Evolutionary conservation across 306 rosid genomes (phyloP).

Genomic region (Benincasa hispida): DNA sequence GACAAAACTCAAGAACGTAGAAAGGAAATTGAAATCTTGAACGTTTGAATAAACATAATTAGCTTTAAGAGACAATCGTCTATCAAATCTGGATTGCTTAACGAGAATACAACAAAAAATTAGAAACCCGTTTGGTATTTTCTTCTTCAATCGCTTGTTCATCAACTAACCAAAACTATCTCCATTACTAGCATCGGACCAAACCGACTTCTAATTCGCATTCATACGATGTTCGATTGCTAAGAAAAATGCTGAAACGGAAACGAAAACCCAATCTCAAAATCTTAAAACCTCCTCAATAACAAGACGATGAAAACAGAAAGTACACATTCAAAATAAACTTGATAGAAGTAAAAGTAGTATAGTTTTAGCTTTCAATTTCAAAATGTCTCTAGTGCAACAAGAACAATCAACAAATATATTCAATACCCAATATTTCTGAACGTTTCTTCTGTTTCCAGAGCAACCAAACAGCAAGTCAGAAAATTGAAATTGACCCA

Average conservation of each 20-base stretch:
- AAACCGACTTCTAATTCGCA: not conserved
- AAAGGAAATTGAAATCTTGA: not conserved
- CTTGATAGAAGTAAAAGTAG: slow-evolving; percentile 26
- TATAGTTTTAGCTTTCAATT: slow-evolving; percentile 17
- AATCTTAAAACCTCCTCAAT: slow-evolving; percentile 5
- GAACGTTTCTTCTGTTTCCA: slow-evolving; percentile 26
- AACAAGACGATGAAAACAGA: slow-evolving; percentile 4
- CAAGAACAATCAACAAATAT: slow-evolving; percentile 7
- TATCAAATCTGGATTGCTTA: not conserved
- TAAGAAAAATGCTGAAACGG: slow-evolving; percentile 24
- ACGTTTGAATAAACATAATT: not conserved
- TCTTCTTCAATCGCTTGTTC: not conserved
- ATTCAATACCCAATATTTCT: slow-evolving; percentile 3
- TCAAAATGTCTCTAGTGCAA: slow-evolving; percentile 12
- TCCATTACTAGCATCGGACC: slow-evolving; percentile 8
- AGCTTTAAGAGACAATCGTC: not conserved
- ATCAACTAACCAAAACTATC: slow-evolving; percentile 15
- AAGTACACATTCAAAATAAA: slow-evolving; percentile 33
- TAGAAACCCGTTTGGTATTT: not conserved
- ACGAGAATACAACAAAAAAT: not conserved
- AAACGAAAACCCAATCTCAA: slow-evolving; percentile 10
- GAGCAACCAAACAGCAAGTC: slow-evolving; percentile 35
- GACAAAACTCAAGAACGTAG: not conserved
- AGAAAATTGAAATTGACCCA: slow-evolving; percentile 19
- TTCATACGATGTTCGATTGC: slow-evolving; percentile 20